These are phyloP conservation scores for Mycena chlorophos DNA, from an alignment of 768 basidiomycete species.

Conservation along the genomic window DNA sequence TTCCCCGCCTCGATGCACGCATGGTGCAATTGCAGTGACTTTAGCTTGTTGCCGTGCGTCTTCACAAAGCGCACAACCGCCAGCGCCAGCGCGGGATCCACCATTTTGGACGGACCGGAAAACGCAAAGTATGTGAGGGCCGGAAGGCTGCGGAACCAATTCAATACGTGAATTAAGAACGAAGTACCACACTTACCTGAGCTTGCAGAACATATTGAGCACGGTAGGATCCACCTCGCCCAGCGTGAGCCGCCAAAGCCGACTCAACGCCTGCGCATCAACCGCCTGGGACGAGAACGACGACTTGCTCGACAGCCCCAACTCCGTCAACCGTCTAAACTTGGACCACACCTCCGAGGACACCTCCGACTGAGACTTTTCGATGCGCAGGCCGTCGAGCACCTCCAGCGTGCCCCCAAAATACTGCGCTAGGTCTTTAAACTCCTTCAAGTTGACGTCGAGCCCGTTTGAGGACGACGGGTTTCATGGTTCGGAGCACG, in stretches of 20 bases:
- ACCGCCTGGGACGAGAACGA: neutral
- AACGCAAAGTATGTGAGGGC: neutral
- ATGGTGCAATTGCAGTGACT: neutral
- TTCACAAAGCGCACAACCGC: conserved; percentile 2
- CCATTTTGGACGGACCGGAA: neutral
- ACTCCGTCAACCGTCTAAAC: conserved; percentile 3
- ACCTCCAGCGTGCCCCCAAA: conserved; percentile 7
- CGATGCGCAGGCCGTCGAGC: conserved; percentile 5
- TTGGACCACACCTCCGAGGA: conserved; percentile 4
- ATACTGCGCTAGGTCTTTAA: conserved; percentile 7
- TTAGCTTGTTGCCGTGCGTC: conserved; percentile 14
- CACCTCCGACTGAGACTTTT: neutral
- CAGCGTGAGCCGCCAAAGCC: neutral
- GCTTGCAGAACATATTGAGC: neutral
- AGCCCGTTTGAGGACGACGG: neutral
- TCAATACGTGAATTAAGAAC: too few relatives aligned
- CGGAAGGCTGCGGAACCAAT: neutral
- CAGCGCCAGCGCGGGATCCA: neutral
- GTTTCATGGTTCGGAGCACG: conserved; percentile 2
- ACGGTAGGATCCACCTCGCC: neutral
- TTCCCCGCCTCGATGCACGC: neutral
- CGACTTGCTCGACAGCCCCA: conserved; percentile 3
- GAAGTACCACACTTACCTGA: neutral
- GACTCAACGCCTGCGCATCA: neutral
- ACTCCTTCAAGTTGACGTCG: neutral